phyloP scores from a whole-genome alignment of 805 yeast genomes.

The Danielia oregonensis region DNA sequence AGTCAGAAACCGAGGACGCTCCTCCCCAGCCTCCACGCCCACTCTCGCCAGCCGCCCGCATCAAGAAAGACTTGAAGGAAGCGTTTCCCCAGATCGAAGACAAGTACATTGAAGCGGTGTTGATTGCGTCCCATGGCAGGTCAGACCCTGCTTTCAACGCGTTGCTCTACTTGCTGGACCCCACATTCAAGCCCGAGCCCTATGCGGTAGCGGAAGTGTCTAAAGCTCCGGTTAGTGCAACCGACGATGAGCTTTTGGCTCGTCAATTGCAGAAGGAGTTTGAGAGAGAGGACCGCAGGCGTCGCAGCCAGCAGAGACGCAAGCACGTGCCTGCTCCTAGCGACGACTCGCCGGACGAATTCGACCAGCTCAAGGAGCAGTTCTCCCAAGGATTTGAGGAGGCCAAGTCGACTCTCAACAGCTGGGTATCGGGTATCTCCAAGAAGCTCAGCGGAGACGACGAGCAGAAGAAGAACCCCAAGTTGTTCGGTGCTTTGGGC shows the following conservation, averaged over 20 bases:
- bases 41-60: slow-evolving; percentile 51
- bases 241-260: slow-evolving; percentile 80
- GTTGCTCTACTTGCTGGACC: slow-evolving; percentile 73
- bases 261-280: slow-evolving; percentile 71
- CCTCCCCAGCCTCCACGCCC: slow-evolving; percentile 54
- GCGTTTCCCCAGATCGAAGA: slow-evolving; percentile 84
- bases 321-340: slow-evolving; percentile 14
- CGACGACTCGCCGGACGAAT: slow-evolving; percentile 52
- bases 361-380: slow-evolving; percentile 63
- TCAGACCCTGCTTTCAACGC: slow-evolving; percentile 89
- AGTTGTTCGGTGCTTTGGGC: slow-evolving; percentile 45
- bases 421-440: slow-evolving; percentile 72
- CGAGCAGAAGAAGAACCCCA: slow-evolving; percentile 19
- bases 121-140: slow-evolving; percentile 81
- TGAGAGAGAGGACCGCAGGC: slow-evolving; percentile 37
- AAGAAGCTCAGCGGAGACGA: slow-evolving; percentile 40
- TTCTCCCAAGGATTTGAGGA: slow-evolving; percentile 76
- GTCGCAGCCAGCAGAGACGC: slow-evolving; percentile 20
- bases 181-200: slow-evolving; percentile 49
- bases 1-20: slow-evolving; percentile 13
- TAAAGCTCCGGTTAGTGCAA: slow-evolving; percentile 13
- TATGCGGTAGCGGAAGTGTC: slow-evolving; percentile 32
- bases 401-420: slow-evolving; percentile 68
- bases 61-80: slow-evolving; percentile 61
- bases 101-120: slow-evolving; percentile 66